Evolutionary conservation across 2,329 filamentous ascomycete genomes (phyloP).

Genomic region (Penicillium expansum): DNA sequence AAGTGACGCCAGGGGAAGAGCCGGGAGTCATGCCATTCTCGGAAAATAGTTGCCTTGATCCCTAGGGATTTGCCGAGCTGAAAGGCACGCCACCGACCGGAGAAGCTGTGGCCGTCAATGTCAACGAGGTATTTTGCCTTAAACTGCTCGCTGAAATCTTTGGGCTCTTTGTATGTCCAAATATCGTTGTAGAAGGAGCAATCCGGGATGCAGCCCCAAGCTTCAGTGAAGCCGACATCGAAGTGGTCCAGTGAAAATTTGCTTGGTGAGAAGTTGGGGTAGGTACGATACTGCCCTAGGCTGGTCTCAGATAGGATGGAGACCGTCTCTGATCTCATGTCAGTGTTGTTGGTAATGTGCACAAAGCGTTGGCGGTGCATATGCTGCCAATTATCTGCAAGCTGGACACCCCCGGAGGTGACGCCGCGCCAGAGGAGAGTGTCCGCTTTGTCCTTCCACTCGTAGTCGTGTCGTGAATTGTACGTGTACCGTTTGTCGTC

Average conservation of each 20-base stretch:
- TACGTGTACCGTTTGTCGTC: slow-evolving; percentile 60
- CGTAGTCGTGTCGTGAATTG: slow-evolving; percentile 53
- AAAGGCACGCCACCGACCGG: slow-evolving; percentile 44
- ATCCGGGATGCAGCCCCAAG: slow-evolving; percentile 38
- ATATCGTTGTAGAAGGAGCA: slow-evolving; percentile 36
- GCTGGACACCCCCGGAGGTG: slow-evolving; percentile 61
- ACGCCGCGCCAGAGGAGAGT: slow-evolving; percentile 63
- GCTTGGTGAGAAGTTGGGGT: slow-evolving; percentile 10
- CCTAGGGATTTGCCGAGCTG: slow-evolving; percentile 48
- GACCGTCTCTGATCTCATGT: slow-evolving; percentile 23
- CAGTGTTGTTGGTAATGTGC: slow-evolving; percentile 35
- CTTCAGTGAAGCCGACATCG: slow-evolving; percentile 37
- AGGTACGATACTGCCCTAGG: slow-evolving; percentile 3
- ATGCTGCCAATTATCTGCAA: slow-evolving; percentile 34
- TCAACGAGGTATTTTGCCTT: slow-evolving; percentile 39
- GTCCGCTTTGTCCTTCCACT: slow-evolving; percentile 58
- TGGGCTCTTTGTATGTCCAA: slow-evolving; percentile 25
- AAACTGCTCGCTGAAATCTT: slow-evolving; percentile 36
- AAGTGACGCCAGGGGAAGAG: slow-evolving; percentile 54
- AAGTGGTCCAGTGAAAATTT: slow-evolving; percentile 36
- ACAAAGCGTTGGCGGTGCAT: slow-evolving; percentile 43
- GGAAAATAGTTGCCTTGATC: slow-evolving; percentile 54
- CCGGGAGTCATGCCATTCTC: slow-evolving; percentile 55
- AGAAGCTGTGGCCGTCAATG: slow-evolving; percentile 43
- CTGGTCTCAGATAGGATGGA: slow-evolving; percentile 30